Percentiles rank a stretch among this genome's conserved stretches.
Evolutionary conservation across 1,139 yeast genomes (phyloP).

Genomic region (Meyerozyma athensensis): DNA sequence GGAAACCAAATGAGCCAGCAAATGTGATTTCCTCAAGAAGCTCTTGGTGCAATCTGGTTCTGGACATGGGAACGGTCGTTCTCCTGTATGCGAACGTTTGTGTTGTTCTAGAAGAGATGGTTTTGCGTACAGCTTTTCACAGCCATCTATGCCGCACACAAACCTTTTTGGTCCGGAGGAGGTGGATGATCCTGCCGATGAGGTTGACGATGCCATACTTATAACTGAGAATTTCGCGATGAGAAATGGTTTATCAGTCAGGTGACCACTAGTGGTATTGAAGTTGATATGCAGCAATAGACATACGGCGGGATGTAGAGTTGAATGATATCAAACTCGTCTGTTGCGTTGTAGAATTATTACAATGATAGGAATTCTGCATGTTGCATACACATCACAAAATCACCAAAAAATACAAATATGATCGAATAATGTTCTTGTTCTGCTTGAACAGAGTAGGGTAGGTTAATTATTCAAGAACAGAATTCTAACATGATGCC

Average conservation of each 20-base stretch:
- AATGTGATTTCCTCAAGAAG: conserved; percentile 73
- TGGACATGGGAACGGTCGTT: conserved; percentile 69
- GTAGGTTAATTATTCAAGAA: no score
- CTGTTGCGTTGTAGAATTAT: no score
- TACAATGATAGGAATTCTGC: no score
- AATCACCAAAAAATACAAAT: no score
- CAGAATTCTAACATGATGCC: no score
- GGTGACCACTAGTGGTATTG: no score
- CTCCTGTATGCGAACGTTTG: conserved; percentile 69
- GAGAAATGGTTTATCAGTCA: background rate
- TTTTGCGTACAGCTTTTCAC: conserved; percentile 71
- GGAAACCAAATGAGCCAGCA: conserved; percentile 67
- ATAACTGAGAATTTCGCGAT: background rate
- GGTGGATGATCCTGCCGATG: conserved; percentile 2
- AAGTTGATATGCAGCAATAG: no score
- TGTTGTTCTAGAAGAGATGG: conserved; percentile 87
- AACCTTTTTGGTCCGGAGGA: conserved; percentile 54
- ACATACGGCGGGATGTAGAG: no score
- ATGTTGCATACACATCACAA: no score
- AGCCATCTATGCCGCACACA: conserved; percentile 56
- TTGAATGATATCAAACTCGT: no score
- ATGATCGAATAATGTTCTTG: no score
- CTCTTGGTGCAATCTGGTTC: conserved; percentile 52
- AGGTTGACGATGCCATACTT: conserved; percentile 4
- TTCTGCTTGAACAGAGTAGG: no score